Evolutionary conservation across 1,284 basidiomycete genomes (phyloP), one percentile per base, ranked within the genome.

Genomic region (Fomitiporia mediterranea): DNA sequence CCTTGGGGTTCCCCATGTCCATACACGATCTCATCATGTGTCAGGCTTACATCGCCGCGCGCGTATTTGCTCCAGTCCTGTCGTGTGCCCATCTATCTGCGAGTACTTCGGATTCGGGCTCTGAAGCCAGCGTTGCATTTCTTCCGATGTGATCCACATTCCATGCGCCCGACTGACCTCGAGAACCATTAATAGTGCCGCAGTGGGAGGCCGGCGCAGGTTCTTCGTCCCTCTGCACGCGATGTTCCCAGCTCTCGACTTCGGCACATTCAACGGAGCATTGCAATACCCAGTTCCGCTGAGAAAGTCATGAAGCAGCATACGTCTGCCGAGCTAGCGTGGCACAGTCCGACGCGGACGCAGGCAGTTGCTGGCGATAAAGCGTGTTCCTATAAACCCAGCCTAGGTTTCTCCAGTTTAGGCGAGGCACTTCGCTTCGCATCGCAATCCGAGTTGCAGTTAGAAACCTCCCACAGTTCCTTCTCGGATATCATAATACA

Each of bases 401-500:
- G n/a, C n/a, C n/a, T n/a, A 23, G 42, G 17, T 43, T 46, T 46
- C 25, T 17, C 23, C 44, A 23, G 44, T 28, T 46, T 28, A n/a
- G 27, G 44, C 25, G n/a, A 46, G 44, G 44, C 13, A 46, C 23
- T 44, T 46, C 44, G 44, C 25, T 28, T 32, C 44, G 25, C 27
- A 46, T 46, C 44, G 44, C 6, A 46, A 30, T 15, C 44, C 44
- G 9, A 30, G 25, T 5, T 46, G 44, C 25, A 28, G 44, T 27
- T 44, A 30, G 44, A 46, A 46, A 13, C 44, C 15, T 46, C 44
- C 44, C 44, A 46, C 44, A 46, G 7, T 5, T 15, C 44, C 23
- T 46, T 46, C 27, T 30, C 44, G 27, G 44, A 46, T 46, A 46
- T 46, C 44, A 46, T 40, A n/a, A n/a, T 28, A 46, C 44, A 30